phyloP scores from a whole-genome alignment of 768 basidiomycete genomes.

The Agaricus blazei region DNA sequence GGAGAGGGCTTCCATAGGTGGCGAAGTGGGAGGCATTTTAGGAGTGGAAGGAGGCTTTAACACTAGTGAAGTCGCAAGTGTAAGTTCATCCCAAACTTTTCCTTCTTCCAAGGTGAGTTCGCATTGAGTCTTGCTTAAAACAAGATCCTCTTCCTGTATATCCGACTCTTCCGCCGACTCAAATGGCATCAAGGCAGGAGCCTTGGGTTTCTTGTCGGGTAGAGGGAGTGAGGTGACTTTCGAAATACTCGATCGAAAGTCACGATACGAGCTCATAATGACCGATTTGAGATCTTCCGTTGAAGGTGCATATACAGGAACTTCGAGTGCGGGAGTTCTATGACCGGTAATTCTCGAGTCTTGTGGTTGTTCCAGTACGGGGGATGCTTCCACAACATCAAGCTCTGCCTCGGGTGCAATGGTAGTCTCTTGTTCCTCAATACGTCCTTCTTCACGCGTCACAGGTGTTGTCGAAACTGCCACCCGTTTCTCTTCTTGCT shows the following conservation, averaged over 20 bases:
- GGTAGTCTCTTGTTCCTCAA: too few species aligned
- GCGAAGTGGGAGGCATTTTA: background rate
- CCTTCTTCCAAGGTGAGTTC: conserved; percentile 59
- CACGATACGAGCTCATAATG: conserved; percentile 40
- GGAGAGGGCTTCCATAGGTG: background rate
- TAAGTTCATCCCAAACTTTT: conserved; percentile 48
- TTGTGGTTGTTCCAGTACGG: background rate
- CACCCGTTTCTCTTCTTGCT: conserved; percentile 7
- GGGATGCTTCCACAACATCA: too few species aligned
- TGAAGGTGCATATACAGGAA: background rate
- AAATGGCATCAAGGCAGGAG: conserved; percentile 12
- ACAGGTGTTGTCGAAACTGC: too few species aligned
- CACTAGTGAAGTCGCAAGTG: conserved; percentile 11
- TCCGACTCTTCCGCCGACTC: conserved; percentile 23
- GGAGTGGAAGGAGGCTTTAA: background rate
- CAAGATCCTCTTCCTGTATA: conserved; percentile 34
- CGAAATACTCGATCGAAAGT: conserved; percentile 42
- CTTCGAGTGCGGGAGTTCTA: background rate
- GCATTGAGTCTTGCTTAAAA: conserved; percentile 59
- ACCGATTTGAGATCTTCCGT: conserved; percentile 24
- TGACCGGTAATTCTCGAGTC: background rate
- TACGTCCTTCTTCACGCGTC: too few species aligned
- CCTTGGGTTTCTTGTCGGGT: conserved; percentile 11
- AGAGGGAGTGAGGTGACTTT: conserved; percentile 36
- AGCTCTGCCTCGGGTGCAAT: background rate